Percentiles rank a stretch among this genome's conserved stretches.
Conservation (phyloP, 371 early-diverging fungal species). For the Mucor mucedo region DNA sequence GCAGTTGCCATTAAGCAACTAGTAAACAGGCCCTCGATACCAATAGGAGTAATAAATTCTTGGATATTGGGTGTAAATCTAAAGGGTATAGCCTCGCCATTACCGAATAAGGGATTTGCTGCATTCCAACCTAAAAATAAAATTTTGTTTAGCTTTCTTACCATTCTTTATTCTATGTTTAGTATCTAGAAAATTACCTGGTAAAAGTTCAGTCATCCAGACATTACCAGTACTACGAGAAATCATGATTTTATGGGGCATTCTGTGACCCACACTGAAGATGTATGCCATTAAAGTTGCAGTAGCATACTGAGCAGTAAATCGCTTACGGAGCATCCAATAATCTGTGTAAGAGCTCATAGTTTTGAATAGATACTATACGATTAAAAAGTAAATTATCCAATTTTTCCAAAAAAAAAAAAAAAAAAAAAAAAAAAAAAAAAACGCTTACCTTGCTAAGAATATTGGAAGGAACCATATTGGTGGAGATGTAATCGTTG, state of each 20-base stretch:
- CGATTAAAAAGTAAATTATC: not conserved
- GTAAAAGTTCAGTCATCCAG: constrained; percentile 80
- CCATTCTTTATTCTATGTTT: too few species aligned
- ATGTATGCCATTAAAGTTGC: constrained; percentile 90
- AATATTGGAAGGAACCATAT: constrained; percentile 83
- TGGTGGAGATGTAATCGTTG: constrained; percentile 75
- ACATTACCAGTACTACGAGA: constrained; percentile 82
- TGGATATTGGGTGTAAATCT: constrained; percentile 97
- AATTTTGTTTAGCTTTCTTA: too few species aligned
- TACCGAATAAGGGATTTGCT: constrained; percentile 42
- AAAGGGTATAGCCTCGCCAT: constrained; percentile 92
- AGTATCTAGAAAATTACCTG: constrained; percentile 45
- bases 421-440: not conserved
- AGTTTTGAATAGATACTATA: constrained; percentile 28
- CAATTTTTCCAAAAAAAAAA: not conserved
- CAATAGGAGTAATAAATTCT: constrained; percentile 89
- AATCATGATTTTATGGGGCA: constrained; percentile 89
- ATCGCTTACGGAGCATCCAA: constrained; percentile 93
- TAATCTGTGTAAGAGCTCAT: constrained; percentile 84
- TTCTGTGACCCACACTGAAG: constrained; percentile 84
- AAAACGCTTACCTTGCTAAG: constrained; percentile 62
- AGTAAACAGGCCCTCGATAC: constrained; percentile 91
- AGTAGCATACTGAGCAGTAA: constrained; percentile 88
- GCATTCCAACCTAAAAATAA: constrained; percentile 36
- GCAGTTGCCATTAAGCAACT: constrained; percentile 82